phyloP scores from a whole-genome alignment of 768 basidiomycete genomes.

The Russula ochroleuca region DNA sequence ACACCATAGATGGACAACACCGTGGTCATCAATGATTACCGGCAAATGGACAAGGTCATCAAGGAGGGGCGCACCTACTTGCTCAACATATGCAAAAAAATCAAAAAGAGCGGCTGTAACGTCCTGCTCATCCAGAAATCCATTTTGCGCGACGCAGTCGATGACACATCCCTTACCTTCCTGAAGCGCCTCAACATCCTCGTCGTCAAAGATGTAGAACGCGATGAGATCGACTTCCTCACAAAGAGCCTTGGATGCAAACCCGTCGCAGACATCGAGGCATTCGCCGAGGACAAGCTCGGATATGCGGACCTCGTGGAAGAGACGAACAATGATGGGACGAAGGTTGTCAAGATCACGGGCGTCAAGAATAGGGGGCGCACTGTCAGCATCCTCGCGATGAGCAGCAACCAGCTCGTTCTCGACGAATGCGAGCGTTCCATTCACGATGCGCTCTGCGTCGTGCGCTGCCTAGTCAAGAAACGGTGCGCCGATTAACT shows the following conservation, averaged over 20 bases:
- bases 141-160: conserved; percentile 98
- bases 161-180: conserved; percentile 95
- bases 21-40: conserved; percentile 97
- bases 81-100: conserved; percentile 97
- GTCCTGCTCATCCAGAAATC: conserved; percentile 99
- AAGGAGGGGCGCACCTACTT: conserved; percentile 98
- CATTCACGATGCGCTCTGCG: conserved; percentile 98
- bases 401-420: conserved; percentile 87
- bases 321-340: conserved; percentile 74
- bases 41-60: conserved; percentile 99
- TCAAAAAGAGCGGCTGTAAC: conserved; percentile 99
- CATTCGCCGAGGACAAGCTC: conserved; percentile 96
- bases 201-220: conserved; percentile 95
- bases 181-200: conserved; percentile 95
- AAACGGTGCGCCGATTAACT: conserved; percentile 62
- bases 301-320: conserved; percentile 96
- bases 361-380: conserved; percentile 93
- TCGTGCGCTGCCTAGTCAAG: conserved; percentile 96
- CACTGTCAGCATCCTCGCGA: conserved; percentile 93
- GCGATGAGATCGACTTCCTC: conserved; percentile 97
- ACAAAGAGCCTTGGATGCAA: conserved; percentile 93
- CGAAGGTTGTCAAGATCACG: conserved; percentile 90
- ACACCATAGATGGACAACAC: conserved; percentile 93
- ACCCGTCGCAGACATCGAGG: conserved; percentile 95
- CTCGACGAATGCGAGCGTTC: conserved; percentile 97